phyloP scores from a whole-genome alignment of 2,329 filamentous ascomycete species.

The Ophiosphaerella korrae region DNA sequence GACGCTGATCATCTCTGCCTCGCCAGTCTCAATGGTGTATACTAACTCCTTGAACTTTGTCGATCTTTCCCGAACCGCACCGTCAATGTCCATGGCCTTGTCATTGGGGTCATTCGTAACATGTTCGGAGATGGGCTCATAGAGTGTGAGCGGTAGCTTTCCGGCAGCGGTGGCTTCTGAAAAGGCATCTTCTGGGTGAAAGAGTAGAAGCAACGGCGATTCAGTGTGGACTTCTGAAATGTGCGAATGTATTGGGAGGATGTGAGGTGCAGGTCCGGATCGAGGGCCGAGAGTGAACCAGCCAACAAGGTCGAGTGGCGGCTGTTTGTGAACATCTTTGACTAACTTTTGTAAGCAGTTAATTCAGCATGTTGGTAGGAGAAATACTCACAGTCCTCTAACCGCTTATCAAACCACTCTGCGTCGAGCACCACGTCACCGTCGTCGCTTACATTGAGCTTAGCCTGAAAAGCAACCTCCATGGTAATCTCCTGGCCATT shows the following conservation, averaged over 20 bases:
- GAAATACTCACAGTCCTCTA: constrained; percentile 77
- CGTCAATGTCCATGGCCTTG: constrained; percentile 65
- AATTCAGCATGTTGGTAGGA: constrained; percentile 10
- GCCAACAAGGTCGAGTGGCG: constrained; percentile 79
- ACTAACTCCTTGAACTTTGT: constrained; percentile 82
- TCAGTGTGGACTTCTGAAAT: constrained; percentile 79
- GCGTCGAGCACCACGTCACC: constrained; percentile 68
- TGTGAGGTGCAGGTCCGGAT: constrained; percentile 69
- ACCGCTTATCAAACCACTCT: constrained; percentile 74
- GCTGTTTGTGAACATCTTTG: constrained; percentile 84
- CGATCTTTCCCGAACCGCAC: constrained; percentile 54
- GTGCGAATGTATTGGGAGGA: constrained; percentile 77
- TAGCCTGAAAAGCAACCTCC: constrained; percentile 90
- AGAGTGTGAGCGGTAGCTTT: constrained; percentile 87
- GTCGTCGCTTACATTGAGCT: constrained; percentile 52
- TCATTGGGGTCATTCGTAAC: constrained; percentile 40
- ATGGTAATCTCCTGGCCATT: constrained; percentile 89
- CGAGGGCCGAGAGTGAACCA: constrained; percentile 84
- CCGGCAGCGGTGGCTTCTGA: constrained; percentile 66
- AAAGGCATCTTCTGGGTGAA: constrained; percentile 70
- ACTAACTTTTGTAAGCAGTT: constrained; percentile 57
- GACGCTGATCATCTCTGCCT: constrained; percentile 97
- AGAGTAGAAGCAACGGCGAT: constrained; percentile 83
- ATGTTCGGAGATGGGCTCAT: constrained; percentile 69
- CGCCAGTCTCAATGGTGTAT: constrained; percentile 89